Evolutionary conservation across 73 alveolate species (phyloP).

Genomic region (Tetrahymena malaccensis): DNA sequence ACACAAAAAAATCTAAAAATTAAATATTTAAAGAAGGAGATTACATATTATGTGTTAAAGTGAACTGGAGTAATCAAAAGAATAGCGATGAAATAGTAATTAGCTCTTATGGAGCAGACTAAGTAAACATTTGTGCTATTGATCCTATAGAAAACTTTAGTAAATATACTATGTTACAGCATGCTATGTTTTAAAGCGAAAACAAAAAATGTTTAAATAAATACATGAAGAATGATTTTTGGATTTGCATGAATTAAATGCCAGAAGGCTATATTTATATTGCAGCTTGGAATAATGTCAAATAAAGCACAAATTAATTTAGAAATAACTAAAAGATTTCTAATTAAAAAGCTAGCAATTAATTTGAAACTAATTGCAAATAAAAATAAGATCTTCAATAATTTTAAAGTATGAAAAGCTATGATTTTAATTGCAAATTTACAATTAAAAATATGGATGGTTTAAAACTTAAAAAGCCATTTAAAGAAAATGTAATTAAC

Average conservation of each 20-base stretch:
- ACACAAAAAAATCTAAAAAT: neutral
- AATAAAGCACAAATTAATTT: neutral
- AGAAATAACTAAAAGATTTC: neutral
- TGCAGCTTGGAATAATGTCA: neutral
- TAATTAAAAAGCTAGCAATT: neutral
- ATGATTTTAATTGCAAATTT: neutral
- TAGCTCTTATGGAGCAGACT: neutral
- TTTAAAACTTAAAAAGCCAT: neutral
- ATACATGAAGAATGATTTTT: neutral
- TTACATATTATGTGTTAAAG: neutral
- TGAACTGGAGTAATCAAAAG: neutral
- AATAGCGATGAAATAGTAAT: neutral
- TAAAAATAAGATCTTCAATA: too few species aligned
- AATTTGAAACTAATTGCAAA: too few species aligned
- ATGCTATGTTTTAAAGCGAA: neutral
- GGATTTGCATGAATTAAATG: neutral
- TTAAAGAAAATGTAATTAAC: neutral
- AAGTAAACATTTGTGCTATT: neutral
- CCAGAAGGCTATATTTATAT: neutral
- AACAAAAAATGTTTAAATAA: neutral
- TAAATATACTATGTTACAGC: neutral
- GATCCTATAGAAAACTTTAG: neutral
- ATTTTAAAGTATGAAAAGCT: neutral
- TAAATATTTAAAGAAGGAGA: neutral
- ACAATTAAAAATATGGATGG: neutral